Base-by-base conservation (phyloP, 305 asterid genomes). In the Andrographis paniculata region DNA sequence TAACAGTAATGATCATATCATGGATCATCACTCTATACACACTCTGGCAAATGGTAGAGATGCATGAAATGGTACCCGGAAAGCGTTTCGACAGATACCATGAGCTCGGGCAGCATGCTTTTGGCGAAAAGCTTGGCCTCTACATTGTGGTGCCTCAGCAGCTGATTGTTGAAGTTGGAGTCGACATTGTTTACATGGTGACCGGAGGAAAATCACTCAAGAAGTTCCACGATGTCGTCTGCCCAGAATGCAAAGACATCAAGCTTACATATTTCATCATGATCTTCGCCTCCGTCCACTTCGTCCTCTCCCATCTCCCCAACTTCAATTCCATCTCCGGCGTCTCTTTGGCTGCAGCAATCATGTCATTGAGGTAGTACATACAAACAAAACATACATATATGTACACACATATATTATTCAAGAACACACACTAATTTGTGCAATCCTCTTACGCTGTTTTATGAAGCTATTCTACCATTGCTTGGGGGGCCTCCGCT, bases 11-110 rank as follows among this genome's bases (percentile, higher is more conserved):
- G 76, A 62, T 84, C 5, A 17, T 80, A 51, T 84, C 95, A 0
- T 87, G 97, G 97, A 48, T 84, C 49, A 51, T 87, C 50, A 87
- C 97, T 2, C 43, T 83, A 2, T 87, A 84, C 69, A 87, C 97
- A 0, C 14, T 87, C n/a, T 87, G 97, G 97, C 97, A 87, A 60
- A 87, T 87, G 96, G 96, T 87, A 20, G 85, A 87, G 54, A 87
- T 87, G 97, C 97, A 87, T 6, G 95, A 87, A 40, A 84, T 80
- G 93, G 88, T 83, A 6, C 93, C 87, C 0, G 94, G 91, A 1
- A 83, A 75, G 56, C 79, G 97, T 24, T 80, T 84, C 27, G 95
- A 84, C 58, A 67, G 94, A 58, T 83, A 83, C 54, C 94, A 83
- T 6, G 92, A 83, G 59, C 78, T n/a, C n/a, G n/a, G n/a, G n/a